phyloP scores from a whole-genome alignment of 306 rosid genomes.

The Begonia fuchsioides region DNA sequence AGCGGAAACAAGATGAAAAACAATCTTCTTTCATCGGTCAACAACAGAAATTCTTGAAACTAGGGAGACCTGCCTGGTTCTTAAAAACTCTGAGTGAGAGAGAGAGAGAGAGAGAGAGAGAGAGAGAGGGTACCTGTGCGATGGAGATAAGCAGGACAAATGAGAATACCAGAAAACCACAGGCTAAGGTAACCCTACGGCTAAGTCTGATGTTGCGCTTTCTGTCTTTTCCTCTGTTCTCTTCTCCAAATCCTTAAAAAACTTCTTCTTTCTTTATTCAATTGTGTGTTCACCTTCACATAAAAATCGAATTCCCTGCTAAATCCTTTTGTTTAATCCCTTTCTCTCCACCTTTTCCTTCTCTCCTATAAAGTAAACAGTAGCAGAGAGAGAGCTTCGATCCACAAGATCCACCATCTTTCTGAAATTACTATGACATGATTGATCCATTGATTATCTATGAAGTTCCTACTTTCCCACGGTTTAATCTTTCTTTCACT shows the following conservation, averaged over 20 bases:
- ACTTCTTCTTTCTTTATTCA: slow-evolving; percentile 11
- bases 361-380: slow-evolving; percentile 33
- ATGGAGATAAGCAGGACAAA: slow-evolving; percentile 27
- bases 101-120: slow-evolving; percentile 9
- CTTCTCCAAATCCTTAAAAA: slow-evolving; percentile 25
- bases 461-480: slow-evolving; percentile 30
- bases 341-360: slow-evolving; percentile 23
- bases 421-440: slow-evolving; percentile 48
- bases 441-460: slow-evolving; percentile 33
- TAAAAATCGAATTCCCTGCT: slow-evolving; percentile 18
- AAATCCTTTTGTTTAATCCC: slow-evolving; percentile 26
- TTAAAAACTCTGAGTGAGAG: slow-evolving; percentile 55
- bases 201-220: slow-evolving; percentile 74
- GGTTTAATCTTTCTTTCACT: slow-evolving; percentile 16
- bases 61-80: slow-evolving; percentile 50
- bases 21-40: slow-evolving; percentile 22
- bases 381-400: slow-evolving; percentile 21
- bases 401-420: slow-evolving; percentile 24
- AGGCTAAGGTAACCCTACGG: slow-evolving; percentile 63
- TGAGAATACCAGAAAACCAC: slow-evolving; percentile 24
- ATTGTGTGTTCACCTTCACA: slow-evolving; percentile 14
- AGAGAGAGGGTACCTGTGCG: slow-evolving; percentile 6
- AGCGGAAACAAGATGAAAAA: slow-evolving; percentile 26
- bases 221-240: slow-evolving; percentile 84
- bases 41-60: slow-evolving; percentile 23